Evolutionary conservation across 768 basidiomycete genomes (phyloP), one percentile per base, ranked within the genome.

Genomic region (Gloeophyllum trabeum): DNA sequence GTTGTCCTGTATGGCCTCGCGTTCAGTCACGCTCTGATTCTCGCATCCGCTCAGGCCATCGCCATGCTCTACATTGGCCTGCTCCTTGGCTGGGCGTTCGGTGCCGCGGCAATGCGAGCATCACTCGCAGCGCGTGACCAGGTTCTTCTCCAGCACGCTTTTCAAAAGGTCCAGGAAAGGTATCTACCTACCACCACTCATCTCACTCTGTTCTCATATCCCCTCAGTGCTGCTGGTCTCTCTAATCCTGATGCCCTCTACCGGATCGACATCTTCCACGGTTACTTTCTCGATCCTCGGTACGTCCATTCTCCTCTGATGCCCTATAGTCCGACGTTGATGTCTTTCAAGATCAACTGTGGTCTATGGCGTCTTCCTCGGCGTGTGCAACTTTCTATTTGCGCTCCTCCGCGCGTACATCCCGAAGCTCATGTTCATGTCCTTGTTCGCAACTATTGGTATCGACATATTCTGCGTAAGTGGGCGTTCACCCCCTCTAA

Each of bases 11-110:
- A 13, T 30, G 24, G 28, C 25, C 2, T 2, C 13, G 43, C 30
- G 12, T 23, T 28, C 34, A 37, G 18, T 34, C 18, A 2, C 24
- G 22, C 24, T 24, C 24, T 1, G 23, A 16, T 22, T 14, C 23
- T 5, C 46, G 10, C 44, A 14, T 16, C 30, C 5, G 6, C 21
- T 20, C 22, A 69, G 67, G 51, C 56, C 4, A 50, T 68, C 1
- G 52, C 63, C n/a, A 75, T 67, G 0, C 47, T 78, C 28, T 46
- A 71, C 20, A 13, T 75, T 5, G 75, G 75, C 1, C 48, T 70
- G 35, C 57, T 62, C 2, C 32, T 72, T 1, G 75, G 75, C 10
- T 79, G 76, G 76, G 76, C 66, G 0, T 61, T 73, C 47, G 72
- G 74, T 1, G 59, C 63, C 6, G 74, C 71, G 0, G 73, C 66